These are phyloP conservation scores for Ophiocordyceps camponoti-floridani DNA, from an alignment of 2,329 filamentous ascomycete species.

Conservation along the genomic window DNA sequence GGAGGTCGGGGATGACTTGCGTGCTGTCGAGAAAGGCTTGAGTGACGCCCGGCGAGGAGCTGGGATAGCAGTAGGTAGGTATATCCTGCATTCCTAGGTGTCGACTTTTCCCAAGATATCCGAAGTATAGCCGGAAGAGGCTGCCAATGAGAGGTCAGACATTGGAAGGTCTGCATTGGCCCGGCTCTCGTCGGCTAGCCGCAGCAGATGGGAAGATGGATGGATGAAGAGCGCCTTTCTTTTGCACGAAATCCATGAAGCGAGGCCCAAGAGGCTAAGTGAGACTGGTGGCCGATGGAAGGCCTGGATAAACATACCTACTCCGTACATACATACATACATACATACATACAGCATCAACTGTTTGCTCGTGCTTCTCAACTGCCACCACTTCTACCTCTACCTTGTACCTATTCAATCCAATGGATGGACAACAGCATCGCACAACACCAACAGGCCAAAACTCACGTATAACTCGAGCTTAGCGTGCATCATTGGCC, in stretches of 20 bases:
- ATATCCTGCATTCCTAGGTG: conserved; percentile 12
- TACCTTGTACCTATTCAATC: no score
- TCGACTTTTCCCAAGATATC: conserved; percentile 14
- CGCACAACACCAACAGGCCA: background rate
- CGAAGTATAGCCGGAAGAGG: conserved; percentile 15
- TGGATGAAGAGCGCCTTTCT: no score
- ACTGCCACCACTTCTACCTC: no score
- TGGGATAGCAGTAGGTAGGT: background rate
- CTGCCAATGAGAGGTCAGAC: conserved; percentile 18
- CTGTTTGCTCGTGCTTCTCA: no score
- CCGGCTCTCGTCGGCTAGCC: conserved; percentile 12
- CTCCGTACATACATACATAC: no score
- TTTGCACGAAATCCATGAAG: no score
- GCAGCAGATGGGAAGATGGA: no score
- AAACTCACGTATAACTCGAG: background rate
- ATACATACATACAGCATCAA: no score
- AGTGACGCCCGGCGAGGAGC: background rate
- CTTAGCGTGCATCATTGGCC: background rate
- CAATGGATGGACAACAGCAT: no score
- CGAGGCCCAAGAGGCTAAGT: no score
- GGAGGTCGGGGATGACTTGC: conserved; percentile 30
- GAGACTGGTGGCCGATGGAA: no score
- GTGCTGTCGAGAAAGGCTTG: conserved; percentile 29
- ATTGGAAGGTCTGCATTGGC: conserved; percentile 17
- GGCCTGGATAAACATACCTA: no score